These are phyloP conservation scores for Russula sp. DNA, from an alignment of 768 basidiomycete species.

Conservation along the genomic window DNA sequence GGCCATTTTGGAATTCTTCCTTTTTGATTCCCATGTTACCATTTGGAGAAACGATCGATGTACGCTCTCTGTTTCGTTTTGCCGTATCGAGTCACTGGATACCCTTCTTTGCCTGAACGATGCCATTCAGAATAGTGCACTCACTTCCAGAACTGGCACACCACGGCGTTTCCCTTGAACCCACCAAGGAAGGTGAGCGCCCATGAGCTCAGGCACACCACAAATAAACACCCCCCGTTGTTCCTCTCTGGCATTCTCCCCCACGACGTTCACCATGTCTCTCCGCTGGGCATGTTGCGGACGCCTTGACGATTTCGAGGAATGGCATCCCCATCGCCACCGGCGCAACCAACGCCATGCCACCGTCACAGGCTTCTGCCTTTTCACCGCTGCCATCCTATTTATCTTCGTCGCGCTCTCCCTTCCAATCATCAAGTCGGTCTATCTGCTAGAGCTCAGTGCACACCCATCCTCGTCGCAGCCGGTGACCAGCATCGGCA, in stretches of 20 bases:
- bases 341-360: slow-evolving; percentile 40
- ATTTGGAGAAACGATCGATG: too few relatives aligned
- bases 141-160: too few relatives aligned
- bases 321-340: background rate
- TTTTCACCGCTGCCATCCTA: slow-evolving; percentile 60
- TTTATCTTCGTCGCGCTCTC: slow-evolving; percentile 72
- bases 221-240: background rate
- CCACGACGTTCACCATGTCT: background rate
- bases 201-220: background rate
- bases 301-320: background rate
- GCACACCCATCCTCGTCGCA: slow-evolving; percentile 29
- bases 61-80: background rate
- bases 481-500: slow-evolving; percentile 43
- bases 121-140: too few relatives aligned
- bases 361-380: slow-evolving; percentile 39
- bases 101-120: background rate
- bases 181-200: background rate
- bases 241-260: background rate
- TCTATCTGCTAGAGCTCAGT: slow-evolving; percentile 50
- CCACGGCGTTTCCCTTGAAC: background rate
- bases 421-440: slow-evolving; percentile 61
- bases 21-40: too few relatives aligned
- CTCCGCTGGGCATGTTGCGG: background rate
- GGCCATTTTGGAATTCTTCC: too few relatives aligned
- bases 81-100: background rate